Conservation (phyloP, 2,329 filamentous ascomycete genomes). For the Diaporthe ampelina region DNA sequence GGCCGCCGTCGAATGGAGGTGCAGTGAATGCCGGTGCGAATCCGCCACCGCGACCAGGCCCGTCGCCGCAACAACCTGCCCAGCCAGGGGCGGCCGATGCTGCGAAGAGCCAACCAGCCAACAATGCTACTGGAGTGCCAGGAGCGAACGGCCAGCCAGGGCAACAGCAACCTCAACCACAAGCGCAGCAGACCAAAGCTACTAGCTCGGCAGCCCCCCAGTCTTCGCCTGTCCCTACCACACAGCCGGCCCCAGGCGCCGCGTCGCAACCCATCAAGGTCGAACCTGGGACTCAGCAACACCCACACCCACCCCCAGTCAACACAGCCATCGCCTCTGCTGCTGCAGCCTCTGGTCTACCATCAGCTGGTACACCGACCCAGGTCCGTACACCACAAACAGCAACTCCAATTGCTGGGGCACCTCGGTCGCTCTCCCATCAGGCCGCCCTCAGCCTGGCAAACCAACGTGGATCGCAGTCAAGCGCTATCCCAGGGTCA, state of each 20-base stretch:
- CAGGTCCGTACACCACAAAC: constrained; percentile 65
- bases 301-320: constrained; percentile 45
- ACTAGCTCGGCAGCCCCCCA: constrained; percentile 36
- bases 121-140: constrained; percentile 47
- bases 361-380: constrained; percentile 62
- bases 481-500: constrained; percentile 44
- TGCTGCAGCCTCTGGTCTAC: constrained; percentile 50
- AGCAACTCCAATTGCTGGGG: constrained; percentile 55
- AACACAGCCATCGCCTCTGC: constrained; percentile 50
- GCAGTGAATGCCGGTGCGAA: constrained; percentile 37
- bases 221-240: constrained; percentile 45
- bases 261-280: constrained; percentile 52
- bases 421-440: constrained; percentile 61
- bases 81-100: constrained; percentile 55
- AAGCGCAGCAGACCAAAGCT: constrained; percentile 44
- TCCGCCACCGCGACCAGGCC: constrained; percentile 40
- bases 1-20: constrained; percentile 43
- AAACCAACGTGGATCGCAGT: constrained; percentile 56
- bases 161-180: constrained; percentile 43
- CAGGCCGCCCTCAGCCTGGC: constrained; percentile 64
- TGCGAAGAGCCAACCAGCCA: constrained; percentile 59
- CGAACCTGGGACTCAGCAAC: constrained; percentile 51
- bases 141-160: constrained; percentile 43
- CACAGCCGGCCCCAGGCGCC: constrained; percentile 43
- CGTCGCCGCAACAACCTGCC: constrained; percentile 38